A percentile compares a stretch with the other conserved stretches of the same genome.
Conservation (phyloP, 139 green algal genomes). For the Tetraselmis striata region DNA sequence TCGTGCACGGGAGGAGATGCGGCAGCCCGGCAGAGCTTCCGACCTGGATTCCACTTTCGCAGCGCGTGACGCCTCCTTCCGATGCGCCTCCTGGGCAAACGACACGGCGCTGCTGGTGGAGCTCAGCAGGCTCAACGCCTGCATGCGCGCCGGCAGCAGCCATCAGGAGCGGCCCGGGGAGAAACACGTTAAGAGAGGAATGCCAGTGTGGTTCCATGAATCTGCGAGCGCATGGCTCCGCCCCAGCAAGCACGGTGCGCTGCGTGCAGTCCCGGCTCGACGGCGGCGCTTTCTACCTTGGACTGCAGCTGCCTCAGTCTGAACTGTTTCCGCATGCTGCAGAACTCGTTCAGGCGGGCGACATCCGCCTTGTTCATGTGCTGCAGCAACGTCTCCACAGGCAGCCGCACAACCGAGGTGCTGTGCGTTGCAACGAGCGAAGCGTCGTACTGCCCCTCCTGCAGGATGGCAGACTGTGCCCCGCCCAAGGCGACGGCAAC, state of each 20-base stretch:
- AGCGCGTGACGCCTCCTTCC: not conserved
- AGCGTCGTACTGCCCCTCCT: not conserved
- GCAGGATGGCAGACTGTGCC: not conserved
- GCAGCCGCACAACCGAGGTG: not conserved
- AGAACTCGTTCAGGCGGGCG: not conserved
- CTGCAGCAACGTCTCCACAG: not conserved
- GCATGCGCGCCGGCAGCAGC: no score
- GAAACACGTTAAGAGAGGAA: no score
- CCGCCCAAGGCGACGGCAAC: no score
- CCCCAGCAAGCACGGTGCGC: no score
- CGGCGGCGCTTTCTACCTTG: no score
- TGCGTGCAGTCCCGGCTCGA: no score
- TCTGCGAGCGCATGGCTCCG: no score
- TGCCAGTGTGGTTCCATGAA: no score
- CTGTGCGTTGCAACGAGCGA: not conserved
- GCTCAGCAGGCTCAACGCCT: not conserved
- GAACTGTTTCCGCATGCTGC: not conserved
- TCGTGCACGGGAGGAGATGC: no score
- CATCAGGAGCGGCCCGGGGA: no score
- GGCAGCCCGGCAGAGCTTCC: no score
- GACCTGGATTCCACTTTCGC: not conserved
- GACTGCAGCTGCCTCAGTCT: not conserved
- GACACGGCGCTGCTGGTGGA: not conserved
- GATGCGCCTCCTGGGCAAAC: not conserved
- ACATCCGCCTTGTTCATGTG: not conserved